A percentile compares a stretch with the other conserved stretches of the same genome.
Conservation (phyloP, 2,329 filamentous ascomycete genomes). For the Cercospora sp. region DNA sequence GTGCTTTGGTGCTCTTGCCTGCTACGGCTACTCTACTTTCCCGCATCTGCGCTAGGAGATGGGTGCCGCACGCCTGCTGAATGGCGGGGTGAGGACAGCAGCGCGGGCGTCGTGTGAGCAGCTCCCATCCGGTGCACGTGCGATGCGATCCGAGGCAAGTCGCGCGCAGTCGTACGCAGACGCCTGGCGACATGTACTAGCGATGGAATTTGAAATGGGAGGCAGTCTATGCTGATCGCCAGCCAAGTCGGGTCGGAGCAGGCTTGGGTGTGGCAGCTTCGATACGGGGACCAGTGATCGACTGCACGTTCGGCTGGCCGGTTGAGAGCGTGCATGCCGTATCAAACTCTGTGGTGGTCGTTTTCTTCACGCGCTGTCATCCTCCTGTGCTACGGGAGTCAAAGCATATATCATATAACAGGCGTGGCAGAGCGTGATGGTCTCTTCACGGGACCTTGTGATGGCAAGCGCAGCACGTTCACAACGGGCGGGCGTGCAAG, state of each 20-base stretch:
- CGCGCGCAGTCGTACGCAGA: background rate
- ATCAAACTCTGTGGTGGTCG: constrained; percentile 20
- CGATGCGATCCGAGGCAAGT: background rate
- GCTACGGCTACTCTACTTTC: constrained; percentile 16
- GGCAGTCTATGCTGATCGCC: constrained; percentile 13
- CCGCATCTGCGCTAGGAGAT: constrained; percentile 27
- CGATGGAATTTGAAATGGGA: constrained; percentile 19
- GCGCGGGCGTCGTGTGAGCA: constrained; percentile 1
- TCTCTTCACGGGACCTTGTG: background rate
- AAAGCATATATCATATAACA: background rate
- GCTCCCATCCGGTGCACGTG: background rate
- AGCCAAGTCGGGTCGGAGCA: constrained; percentile 20
- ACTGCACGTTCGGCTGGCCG: constrained; percentile 24
- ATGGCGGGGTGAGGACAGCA: constrained; percentile 18
- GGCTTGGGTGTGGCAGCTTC: constrained; percentile 17
- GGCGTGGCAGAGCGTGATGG: background rate
- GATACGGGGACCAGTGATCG: constrained; percentile 24
- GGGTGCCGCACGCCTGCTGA: constrained; percentile 23
- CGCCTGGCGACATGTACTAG: background rate
- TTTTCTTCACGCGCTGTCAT: constrained; percentile 9
- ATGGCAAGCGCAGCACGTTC: background rate
- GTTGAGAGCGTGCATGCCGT: constrained; percentile 22
- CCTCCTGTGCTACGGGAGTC: background rate
- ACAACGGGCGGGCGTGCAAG: background rate
- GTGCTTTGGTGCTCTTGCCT: constrained; percentile 20